A percentile compares a stretch with the other conserved stretches of the same genome.
Evolutionary conservation across 2,329 filamentous ascomycete species (phyloP).

Genomic region (Fusarium poae): DNA sequence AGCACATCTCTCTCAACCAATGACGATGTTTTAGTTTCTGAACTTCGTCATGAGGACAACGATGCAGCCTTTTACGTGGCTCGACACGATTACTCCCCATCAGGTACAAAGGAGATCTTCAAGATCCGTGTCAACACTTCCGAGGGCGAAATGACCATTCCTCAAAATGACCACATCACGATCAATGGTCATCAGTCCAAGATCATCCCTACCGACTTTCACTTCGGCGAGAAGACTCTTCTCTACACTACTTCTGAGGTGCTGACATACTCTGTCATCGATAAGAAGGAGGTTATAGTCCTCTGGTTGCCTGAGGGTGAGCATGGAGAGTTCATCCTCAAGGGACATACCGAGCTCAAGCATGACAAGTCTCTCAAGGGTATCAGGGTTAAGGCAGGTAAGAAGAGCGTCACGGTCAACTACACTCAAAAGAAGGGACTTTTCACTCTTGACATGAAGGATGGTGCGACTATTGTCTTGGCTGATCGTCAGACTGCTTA

Average conservation of each 20-base stretch:
- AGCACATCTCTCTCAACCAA: slow-evolving; percentile 57
- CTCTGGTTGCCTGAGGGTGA: slow-evolving; percentile 69
- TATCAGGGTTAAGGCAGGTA: slow-evolving; percentile 57
- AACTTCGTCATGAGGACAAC: slow-evolving; percentile 70
- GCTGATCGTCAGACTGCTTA: slow-evolving; percentile 68
- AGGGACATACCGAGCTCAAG: slow-evolving; percentile 47
- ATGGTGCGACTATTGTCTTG: slow-evolving; percentile 63
- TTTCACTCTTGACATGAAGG: slow-evolving; percentile 61
- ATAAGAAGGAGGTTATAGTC: slow-evolving; percentile 61
- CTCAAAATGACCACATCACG: slow-evolving; percentile 62
- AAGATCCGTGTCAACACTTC: slow-evolving; percentile 69
- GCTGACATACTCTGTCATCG: slow-evolving; percentile 63
- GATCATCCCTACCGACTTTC: slow-evolving; percentile 71
- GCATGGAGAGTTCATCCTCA: slow-evolving; percentile 66
- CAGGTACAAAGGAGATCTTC: slow-evolving; percentile 64
- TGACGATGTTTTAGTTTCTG: slow-evolving; percentile 63
- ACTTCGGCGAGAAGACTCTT: slow-evolving; percentile 63
- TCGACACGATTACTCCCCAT: slow-evolving; percentile 66
- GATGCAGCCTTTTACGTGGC: slow-evolving; percentile 71
- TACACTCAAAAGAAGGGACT: slow-evolving; percentile 65
- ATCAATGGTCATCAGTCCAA: slow-evolving; percentile 73
- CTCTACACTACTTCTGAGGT: slow-evolving; percentile 70
- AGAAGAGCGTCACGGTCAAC: slow-evolving; percentile 57
- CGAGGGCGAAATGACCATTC: slow-evolving; percentile 65
- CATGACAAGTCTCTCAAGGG: slow-evolving; percentile 53